Conservation (phyloP, 805 yeast genomes). For the Candida pseudofarinosa region DNA sequence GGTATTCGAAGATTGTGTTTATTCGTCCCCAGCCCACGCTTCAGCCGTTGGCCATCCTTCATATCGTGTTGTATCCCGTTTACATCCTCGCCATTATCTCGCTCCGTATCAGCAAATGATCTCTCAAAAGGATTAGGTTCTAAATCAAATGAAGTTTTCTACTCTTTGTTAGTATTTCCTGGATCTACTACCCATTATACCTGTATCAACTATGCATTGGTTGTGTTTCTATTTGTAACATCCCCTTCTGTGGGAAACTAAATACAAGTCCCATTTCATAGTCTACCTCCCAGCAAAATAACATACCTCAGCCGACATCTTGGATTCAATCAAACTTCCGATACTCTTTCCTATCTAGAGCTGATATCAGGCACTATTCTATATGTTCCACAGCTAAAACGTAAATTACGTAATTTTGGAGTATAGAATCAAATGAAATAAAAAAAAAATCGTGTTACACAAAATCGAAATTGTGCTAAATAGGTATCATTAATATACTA, state of each 20-base stretch:
- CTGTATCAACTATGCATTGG: background rate
- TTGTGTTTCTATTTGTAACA: background rate
- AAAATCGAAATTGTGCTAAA: background rate
- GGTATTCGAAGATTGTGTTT: constrained; percentile 32
- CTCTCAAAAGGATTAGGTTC: constrained; percentile 96
- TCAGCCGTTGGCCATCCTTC: constrained; percentile 8
- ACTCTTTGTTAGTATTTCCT: constrained; percentile 24
- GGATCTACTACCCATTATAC: no score
- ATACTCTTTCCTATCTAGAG: background rate
- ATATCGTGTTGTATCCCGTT: constrained; percentile 2
- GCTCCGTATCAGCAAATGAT: constrained; percentile 73
- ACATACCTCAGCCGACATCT: background rate
- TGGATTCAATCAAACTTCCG: background rate
- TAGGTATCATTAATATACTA: background rate
- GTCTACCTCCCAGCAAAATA: background rate
- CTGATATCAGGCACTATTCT: background rate
- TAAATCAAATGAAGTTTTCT: constrained; percentile 56
- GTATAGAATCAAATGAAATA: background rate
- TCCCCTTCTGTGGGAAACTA: background rate
- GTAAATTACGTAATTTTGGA: background rate
- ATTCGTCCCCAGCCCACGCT: constrained; percentile 19
- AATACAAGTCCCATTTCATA: background rate
- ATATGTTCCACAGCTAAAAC: background rate
- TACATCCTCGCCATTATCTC: constrained; percentile 2
- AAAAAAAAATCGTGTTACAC: background rate